Evolutionary conservation across 2,329 filamentous ascomycete species (phyloP).

Genomic region (Diplodia mutila): DNA sequence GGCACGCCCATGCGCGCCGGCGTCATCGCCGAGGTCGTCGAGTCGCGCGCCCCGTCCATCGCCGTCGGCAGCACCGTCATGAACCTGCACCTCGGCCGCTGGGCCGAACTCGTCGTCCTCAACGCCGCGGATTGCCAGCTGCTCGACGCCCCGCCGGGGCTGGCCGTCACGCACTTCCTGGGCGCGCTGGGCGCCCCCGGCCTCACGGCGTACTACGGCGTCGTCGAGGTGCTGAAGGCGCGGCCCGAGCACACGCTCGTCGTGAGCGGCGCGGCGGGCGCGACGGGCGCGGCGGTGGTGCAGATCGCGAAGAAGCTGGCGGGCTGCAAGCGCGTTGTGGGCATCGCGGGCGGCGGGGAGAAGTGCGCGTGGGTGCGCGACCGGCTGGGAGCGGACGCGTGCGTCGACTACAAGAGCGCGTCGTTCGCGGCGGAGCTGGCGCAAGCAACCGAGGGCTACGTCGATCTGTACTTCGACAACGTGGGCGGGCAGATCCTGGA

Average conservation of each 20-base stretch:
- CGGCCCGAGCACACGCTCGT: constrained; percentile 74
- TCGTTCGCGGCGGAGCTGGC: constrained; percentile 53
- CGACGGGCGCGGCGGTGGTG: constrained; percentile 73
- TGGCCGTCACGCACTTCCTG: constrained; percentile 50
- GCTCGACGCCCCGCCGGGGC: constrained; percentile 40
- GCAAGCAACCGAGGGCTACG: constrained; percentile 52
- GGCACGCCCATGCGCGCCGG: constrained; percentile 70
- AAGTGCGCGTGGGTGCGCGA: constrained; percentile 55
- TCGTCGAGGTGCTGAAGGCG: constrained; percentile 68
- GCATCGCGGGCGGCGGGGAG: constrained; percentile 56
- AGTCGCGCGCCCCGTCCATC: constrained; percentile 60
- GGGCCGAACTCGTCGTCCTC: constrained; percentile 69
- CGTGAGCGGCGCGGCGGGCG: constrained; percentile 76
- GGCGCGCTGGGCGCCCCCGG: constrained; percentile 58
- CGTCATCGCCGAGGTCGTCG: constrained; percentile 63
- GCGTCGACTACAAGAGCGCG: constrained; percentile 58
- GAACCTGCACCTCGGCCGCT: constrained; percentile 56
- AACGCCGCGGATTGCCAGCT: constrained; percentile 39
- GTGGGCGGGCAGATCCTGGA: constrained; percentile 55
- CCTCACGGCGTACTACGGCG: constrained; percentile 76
- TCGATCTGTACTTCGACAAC: constrained; percentile 58
- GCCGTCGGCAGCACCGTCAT: constrained; percentile 61
- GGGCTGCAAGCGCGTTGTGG: constrained; percentile 50
- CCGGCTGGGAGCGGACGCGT: constrained; percentile 55
- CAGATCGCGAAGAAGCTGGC: constrained; percentile 57